phyloP scores from a whole-genome alignment of 805 yeast species.

The Candida yuanshanica region DNA sequence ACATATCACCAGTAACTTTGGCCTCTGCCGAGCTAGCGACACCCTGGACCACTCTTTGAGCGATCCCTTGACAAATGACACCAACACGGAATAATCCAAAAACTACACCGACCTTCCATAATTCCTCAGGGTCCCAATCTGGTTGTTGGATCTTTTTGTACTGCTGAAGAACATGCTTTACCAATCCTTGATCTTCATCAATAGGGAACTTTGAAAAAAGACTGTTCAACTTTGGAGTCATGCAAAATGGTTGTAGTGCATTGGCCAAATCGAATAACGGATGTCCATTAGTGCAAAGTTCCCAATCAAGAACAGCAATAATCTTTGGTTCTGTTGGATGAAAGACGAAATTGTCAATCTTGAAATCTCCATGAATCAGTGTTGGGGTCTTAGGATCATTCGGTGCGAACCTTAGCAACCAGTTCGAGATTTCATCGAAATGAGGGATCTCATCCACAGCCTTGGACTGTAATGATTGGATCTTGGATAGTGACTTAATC shows the following conservation, averaged over 20 bases:
- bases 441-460: conserved; percentile 43
- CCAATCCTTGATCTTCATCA: conserved; percentile 8
- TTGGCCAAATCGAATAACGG: conserved; percentile 60
- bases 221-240: conserved; percentile 35
- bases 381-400: conserved; percentile 37
- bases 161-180: conserved; percentile 13
- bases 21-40: conserved; percentile 52
- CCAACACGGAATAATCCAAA: conserved; percentile 50
- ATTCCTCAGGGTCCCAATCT: conserved; percentile 23
- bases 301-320: conserved; percentile 61
- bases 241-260: conserved; percentile 46
- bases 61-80: conserved; percentile 59
- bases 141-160: conserved; percentile 13
- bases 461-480: conserved; percentile 34
- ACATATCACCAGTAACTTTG: conserved; percentile 29
- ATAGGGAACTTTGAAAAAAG: conserved; percentile 22
- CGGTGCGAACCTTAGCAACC: conserved; percentile 41
- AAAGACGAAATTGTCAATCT: conserved; percentile 58
- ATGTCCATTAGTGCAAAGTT: conserved; percentile 57
- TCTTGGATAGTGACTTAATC: conserved; percentile 38
- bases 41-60: conserved; percentile 46
- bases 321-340: conserved; percentile 46
- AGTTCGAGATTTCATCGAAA: conserved; percentile 35
- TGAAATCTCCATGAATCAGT: conserved; percentile 60
- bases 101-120: conserved; percentile 48